These are phyloP conservation scores for Candida broadrunensis DNA, from an alignment of 805 yeast species.

Conservation along the genomic window DNA sequence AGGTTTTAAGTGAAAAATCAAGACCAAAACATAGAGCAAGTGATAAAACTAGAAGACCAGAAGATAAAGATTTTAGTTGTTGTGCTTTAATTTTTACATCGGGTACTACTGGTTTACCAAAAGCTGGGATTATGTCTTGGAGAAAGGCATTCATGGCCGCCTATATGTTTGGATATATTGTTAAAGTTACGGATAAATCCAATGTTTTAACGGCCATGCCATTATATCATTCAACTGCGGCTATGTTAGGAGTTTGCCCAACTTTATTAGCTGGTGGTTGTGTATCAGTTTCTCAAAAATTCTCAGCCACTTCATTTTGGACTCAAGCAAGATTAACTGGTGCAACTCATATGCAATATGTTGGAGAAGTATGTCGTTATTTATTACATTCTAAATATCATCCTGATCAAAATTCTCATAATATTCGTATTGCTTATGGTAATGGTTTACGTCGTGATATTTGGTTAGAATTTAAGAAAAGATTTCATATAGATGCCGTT, in stretches of 20 bases:
- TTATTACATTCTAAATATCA: constrained; percentile 63
- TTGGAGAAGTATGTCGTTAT: constrained; percentile 92
- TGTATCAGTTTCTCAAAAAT: constrained; percentile 74
- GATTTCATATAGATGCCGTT: constrained; percentile 71
- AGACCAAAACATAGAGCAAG: constrained; percentile 53
- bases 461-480: constrained; percentile 74
- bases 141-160: constrained; percentile 75
- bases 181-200: constrained; percentile 53
- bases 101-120: constrained; percentile 94
- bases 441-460: constrained; percentile 89
- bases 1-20: constrained; percentile 35
- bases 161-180: constrained; percentile 63
- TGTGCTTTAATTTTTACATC: constrained; percentile 82
- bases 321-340: constrained; percentile 69
- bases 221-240: constrained; percentile 90
- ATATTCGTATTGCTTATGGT: constrained; percentile 73
- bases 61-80: constrained; percentile 56
- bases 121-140: constrained; percentile 93
- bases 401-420: constrained; percentile 63
- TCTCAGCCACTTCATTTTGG: constrained; percentile 86
- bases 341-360: constrained; percentile 87
- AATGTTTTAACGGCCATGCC: constrained; percentile 91
- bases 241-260: constrained; percentile 79
- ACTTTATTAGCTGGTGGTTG: constrained; percentile 64
- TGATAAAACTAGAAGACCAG: constrained; percentile 56